These are phyloP conservation scores for Vigna angularis DNA, from an alignment of 306 rosid species.

Conservation along the genomic window DNA sequence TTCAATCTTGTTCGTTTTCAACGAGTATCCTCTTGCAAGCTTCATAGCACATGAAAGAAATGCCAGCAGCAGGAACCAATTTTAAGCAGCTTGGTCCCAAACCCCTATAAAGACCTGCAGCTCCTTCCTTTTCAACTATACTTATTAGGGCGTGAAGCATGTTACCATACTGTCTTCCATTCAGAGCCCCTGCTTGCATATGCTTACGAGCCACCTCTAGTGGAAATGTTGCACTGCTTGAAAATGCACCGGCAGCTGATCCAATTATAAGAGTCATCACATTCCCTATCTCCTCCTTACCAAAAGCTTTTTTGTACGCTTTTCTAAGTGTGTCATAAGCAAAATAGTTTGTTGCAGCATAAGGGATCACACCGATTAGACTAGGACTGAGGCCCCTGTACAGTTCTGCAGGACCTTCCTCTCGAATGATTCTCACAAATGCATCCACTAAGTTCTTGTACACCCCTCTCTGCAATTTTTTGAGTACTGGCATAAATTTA, in stretches of 20 bases:
- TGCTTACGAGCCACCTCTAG: conserved; percentile 87
- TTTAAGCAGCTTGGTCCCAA: conserved; percentile 81
- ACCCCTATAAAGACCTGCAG: conserved; percentile 64
- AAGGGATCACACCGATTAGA: conserved; percentile 79
- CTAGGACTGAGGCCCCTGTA: conserved; percentile 82
- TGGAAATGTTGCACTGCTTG: conserved; percentile 83
- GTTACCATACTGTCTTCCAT: conserved; percentile 72
- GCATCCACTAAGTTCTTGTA: conserved; percentile 68
- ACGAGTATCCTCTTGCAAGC: conserved; percentile 72
- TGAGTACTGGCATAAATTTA: background rate
- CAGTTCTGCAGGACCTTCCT: conserved; percentile 83
- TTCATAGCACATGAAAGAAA: conserved; percentile 82
- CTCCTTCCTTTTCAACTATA: conserved; percentile 70
- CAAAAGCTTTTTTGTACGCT: conserved; percentile 54
- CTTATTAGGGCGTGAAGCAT: conserved; percentile 71
- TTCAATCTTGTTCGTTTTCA: conserved; percentile 44
- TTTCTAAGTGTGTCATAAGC: conserved; percentile 77
- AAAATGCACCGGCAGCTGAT: conserved; percentile 77
- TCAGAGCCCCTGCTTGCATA: conserved; percentile 83
- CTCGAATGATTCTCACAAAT: conserved; percentile 55
- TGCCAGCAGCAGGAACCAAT: conserved; percentile 80
- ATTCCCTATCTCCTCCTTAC: conserved; percentile 69
- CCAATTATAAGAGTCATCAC: conserved; percentile 71
- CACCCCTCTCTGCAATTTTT: conserved; percentile 68
- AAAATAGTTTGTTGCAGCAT: conserved; percentile 79